These are phyloP conservation scores for Vachellia collinsii DNA, from an alignment of 306 rosid species.

Conservation along the genomic window DNA sequence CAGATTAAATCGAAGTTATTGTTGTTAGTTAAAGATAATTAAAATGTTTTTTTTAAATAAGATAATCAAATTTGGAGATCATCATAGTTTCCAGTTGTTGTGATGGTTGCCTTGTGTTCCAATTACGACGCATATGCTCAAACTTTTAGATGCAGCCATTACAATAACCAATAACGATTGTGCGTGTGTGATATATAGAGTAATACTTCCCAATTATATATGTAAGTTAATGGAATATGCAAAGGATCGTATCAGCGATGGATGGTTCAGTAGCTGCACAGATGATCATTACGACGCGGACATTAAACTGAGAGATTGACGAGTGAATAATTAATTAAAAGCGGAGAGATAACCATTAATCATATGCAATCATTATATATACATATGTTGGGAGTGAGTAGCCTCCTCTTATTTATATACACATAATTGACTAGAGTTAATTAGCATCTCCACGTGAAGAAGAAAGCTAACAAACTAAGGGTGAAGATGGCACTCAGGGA, in stretches of 20 bases:
- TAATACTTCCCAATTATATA: too few relatives aligned
- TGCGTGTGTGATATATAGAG: too few relatives aligned
- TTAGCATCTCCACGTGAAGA: too few relatives aligned
- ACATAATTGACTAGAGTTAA: too few relatives aligned
- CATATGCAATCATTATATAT: not conserved
- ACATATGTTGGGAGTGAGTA: not conserved
- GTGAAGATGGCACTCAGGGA: constrained; percentile 8
- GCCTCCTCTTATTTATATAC: not conserved
- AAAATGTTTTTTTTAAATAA: not conserved
- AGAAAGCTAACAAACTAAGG: not conserved
- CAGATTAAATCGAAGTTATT: not conserved
- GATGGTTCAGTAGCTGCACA: not conserved
- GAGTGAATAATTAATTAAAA: not conserved
- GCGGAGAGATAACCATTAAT: not conserved
- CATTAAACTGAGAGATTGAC: not conserved
- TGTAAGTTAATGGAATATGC: not conserved
- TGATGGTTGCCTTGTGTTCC: not conserved
- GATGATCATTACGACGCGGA: not conserved
- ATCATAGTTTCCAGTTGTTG: not conserved
- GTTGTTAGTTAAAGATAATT: not conserved
- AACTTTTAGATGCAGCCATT: too few relatives aligned
- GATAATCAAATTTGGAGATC: not conserved
- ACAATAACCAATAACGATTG: too few relatives aligned
- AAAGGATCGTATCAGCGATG: not conserved
- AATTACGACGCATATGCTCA: not conserved